Base-by-base conservation (phyloP, 768 basidiomycete species). In the Strobilomyces echinocephalus region DNA sequence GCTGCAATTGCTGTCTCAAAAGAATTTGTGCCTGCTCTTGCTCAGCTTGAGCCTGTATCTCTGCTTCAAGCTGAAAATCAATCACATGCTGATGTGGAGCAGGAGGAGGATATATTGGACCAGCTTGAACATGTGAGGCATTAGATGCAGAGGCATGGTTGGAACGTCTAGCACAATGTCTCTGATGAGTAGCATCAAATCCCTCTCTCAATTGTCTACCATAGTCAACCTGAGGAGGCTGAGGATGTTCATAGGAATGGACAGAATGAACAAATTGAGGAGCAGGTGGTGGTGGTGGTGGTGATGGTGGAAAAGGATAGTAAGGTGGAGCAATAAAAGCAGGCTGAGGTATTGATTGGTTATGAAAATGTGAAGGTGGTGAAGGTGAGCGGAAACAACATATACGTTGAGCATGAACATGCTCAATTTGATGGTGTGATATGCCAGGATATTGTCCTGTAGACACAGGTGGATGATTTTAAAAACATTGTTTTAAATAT, bases 381-480 rank as follows among this genome's bases (percentile, higher is more conserved):
- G 41, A 24, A 14, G 21, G 41, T 10, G 49, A 50, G n/a, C 14
- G 38, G 11, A 46, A 7, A 39, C 14, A 8, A 28, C n/a, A 8
- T 18, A 43, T 50, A 10, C 33, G 5, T 3, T 49, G n/a, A 14
- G 43, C 14, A 33, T 46, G 30, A n/a, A 30, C 7, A 33, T 49
- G 53, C 14, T 49, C 53, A 45, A 55, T 55, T 24, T 34, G 38
- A 39, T 55, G 38, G 4, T 8, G 15, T 46, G 54, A 40, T 1
- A 55, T 8, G 8, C 30, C 21, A 26, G 53, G 53, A 54, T 45
- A 50, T 46, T 54, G 49, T 24, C 46, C 1, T 1, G 51, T n/a
- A 40, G 44, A 45, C 15, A 55, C 24, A 42, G 45, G 54, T 20
- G 49, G 54, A 15, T 51, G 45, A 12, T 42, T 39, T 26, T 55